These are phyloP conservation scores for Vaccinium myrtillus DNA, from an alignment of 148 eudicot species.

Conservation along the genomic window DNA sequence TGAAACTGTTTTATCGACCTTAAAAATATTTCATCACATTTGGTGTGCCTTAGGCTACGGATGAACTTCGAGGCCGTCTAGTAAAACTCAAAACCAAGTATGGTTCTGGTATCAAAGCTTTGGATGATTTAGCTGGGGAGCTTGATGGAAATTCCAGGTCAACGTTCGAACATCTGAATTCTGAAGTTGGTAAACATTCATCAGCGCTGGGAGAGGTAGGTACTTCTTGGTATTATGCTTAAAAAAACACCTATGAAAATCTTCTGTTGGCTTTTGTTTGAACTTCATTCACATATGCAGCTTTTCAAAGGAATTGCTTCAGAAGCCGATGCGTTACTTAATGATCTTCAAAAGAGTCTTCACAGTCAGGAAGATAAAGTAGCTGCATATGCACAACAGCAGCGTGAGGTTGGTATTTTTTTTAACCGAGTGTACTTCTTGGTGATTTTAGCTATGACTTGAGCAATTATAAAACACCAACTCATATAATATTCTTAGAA, in stretches of 20 bases:
- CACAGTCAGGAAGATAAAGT: conserved; percentile 74
- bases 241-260: background rate
- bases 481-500: background rate
- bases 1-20: background rate
- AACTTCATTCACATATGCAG: conserved; percentile 43
- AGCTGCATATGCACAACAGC: conserved; percentile 64
- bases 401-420: conserved; percentile 60
- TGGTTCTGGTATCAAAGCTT: conserved; percentile 76
- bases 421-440: background rate
- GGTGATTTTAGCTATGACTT: background rate
- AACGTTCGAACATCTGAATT: conserved; percentile 61
- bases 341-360: conserved; percentile 78
- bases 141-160: conserved; percentile 77
- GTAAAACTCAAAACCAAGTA: conserved; percentile 72
- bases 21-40: conserved; percentile 9
- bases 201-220: conserved; percentile 71
- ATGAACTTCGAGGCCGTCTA: conserved; percentile 63
- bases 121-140: conserved; percentile 81
- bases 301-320: conserved; percentile 72
- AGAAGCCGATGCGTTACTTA: conserved; percentile 77
- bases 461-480: background rate
- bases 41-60: conserved; percentile 64
- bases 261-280: conserved; percentile 11
- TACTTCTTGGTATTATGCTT: conserved; percentile 9
- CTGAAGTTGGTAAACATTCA: conserved; percentile 86